These are phyloP conservation scores for Apodospora peruviana DNA, from an alignment of 495 filamentous ascomycete species.

Conservation along the genomic window DNA sequence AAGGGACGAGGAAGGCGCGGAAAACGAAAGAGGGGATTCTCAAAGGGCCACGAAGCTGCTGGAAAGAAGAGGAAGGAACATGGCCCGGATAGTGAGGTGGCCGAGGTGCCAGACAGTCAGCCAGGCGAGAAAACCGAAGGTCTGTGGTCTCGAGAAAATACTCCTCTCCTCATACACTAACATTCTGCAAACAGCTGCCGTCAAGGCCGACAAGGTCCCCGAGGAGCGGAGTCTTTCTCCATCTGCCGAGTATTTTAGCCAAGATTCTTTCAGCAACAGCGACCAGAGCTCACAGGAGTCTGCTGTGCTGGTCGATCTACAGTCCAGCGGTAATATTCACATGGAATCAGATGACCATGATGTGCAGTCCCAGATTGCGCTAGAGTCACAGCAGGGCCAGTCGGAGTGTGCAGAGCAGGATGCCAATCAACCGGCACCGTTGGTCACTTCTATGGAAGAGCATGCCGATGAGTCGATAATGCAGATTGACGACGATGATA, in stretches of 20 bases:
- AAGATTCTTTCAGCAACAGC: not conserved
- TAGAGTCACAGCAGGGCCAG: conserved; percentile 17
- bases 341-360: conserved; percentile 18
- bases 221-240: conserved; percentile 8
- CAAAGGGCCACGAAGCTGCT: conserved; percentile 12
- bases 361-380: conserved; percentile 23
- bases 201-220: not conserved
- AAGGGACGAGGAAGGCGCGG: conserved; percentile 1
- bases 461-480: not conserved
- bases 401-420: conserved; percentile 9
- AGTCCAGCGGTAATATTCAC: not conserved
- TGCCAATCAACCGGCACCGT: too few relatives aligned
- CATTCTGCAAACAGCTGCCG: not conserved
- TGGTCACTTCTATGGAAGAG: too few relatives aligned
- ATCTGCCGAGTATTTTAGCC: conserved; percentile 3
- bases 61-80: conserved; percentile 14
- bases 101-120: conserved; percentile 7
- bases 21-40: conserved; percentile 22
- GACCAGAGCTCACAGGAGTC: not conserved
- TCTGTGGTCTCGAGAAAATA: conserved; percentile 5
- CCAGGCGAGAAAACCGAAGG: not conserved
- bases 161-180: not conserved
- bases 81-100: conserved; percentile 3
- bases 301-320: too few relatives aligned
- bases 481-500: conserved; percentile 1